Percentiles rank a stretch among this genome's conserved stretches.
Evolutionary conservation across 192 early-diverging fungal species (phyloP).

Genomic region (Gaertneriomyces sp.): DNA sequence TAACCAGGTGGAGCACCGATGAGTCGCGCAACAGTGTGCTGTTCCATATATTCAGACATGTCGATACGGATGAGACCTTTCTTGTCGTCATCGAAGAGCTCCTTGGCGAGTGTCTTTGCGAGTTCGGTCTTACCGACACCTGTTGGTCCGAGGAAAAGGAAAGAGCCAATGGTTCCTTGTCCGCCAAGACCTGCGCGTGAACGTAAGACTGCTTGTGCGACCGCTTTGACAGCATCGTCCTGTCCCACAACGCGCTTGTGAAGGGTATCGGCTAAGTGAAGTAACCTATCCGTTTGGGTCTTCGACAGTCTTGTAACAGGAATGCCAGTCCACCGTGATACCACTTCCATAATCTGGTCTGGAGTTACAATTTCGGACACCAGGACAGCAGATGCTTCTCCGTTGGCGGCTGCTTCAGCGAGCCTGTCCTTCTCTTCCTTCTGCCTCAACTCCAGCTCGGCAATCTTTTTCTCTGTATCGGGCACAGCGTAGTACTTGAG

Average conservation of each 20-base stretch:
- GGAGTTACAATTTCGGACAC: conserved; percentile 83
- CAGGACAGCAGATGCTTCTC: conserved; percentile 45
- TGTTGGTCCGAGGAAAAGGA: conserved; percentile 95
- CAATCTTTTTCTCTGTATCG: conserved; percentile 74
- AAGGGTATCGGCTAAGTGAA: conserved; percentile 73
- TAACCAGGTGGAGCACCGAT: conserved; percentile 97
- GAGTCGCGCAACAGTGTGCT: conserved; percentile 79
- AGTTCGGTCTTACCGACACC: conserved; percentile 88
- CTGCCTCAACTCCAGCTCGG: conserved; percentile 64
- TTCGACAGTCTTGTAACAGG: conserved; percentile 86
- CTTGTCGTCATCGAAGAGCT: conserved; percentile 97
- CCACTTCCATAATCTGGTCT: conserved; percentile 91
- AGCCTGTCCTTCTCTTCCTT: conserved; percentile 60
- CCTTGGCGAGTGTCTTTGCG: conserved; percentile 57
- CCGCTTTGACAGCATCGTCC: conserved; percentile 82
- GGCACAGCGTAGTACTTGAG: conserved; percentile 92
- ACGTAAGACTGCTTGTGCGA: conserved; percentile 85
- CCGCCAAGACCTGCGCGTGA: conserved; percentile 87
- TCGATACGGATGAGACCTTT: conserved; percentile 94
- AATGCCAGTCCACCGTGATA: conserved; percentile 95
- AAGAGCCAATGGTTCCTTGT: conserved; percentile 76
- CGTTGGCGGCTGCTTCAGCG: conserved; percentile 35
- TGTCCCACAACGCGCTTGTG: conserved; percentile 90
- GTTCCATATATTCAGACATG: conserved; percentile 98
- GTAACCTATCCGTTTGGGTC: conserved; percentile 79